Conservation (phyloP, 345 rosid genomes). For the Microthlaspi erraticum region DNA sequence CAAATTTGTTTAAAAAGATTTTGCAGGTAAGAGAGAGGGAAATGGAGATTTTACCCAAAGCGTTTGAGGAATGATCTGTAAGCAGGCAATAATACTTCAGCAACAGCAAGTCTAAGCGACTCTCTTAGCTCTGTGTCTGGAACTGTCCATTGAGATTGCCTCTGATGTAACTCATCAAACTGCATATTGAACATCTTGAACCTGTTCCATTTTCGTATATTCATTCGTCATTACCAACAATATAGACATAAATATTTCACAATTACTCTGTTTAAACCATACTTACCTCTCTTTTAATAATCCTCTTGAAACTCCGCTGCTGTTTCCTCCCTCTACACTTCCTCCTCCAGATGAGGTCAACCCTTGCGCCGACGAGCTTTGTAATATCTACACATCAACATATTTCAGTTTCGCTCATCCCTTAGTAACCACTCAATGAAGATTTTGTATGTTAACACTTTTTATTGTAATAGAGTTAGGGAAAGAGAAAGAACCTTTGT, state of each 20-base stretch:
- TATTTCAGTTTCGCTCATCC: not conserved
- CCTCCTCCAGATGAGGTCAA: slow-evolving; percentile 95
- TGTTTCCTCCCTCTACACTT: slow-evolving; percentile 67
- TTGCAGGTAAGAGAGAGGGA: not conserved
- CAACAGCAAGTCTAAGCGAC: slow-evolving; percentile 96
- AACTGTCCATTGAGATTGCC: slow-evolving; percentile 96
- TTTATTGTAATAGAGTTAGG: not conserved
- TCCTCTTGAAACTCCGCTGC: slow-evolving; percentile 93
- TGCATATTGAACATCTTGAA: slow-evolving; percentile 85
- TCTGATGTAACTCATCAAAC: slow-evolving; percentile 98
- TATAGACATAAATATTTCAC: not conserved
- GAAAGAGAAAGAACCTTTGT: slow-evolving; percentile 61
- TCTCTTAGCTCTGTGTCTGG: slow-evolving; percentile 96
- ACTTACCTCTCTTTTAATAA: slow-evolving; percentile 93
- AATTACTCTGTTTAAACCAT: not conserved
- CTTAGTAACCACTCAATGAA: not conserved
- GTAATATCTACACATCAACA: slow-evolving; percentile 65
- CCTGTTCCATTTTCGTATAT: slow-evolving; percentile 51
- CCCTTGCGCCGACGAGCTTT: slow-evolving; percentile 84
- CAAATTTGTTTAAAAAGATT: not conserved
- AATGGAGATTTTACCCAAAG: slow-evolving; percentile 61
- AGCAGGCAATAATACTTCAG: slow-evolving; percentile 97
- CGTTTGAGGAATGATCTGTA: slow-evolving; percentile 91
- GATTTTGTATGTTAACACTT: not conserved
- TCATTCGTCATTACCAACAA: not conserved